Base-by-base conservation (phyloP, 352 stramenopile genomes). In the Paralagenidium karlingii region DNA sequence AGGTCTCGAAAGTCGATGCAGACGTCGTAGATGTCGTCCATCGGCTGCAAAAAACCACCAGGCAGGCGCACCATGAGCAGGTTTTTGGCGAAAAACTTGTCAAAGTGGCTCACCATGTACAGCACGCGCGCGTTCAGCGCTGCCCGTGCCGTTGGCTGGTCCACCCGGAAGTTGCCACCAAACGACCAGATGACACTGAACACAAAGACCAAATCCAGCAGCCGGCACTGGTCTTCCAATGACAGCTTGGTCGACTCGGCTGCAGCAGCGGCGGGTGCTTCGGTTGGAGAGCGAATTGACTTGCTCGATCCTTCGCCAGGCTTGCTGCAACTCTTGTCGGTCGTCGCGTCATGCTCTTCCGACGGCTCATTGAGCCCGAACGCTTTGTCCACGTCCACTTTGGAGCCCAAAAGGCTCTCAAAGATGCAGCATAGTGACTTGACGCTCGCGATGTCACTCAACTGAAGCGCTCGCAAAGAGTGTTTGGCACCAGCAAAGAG, bases 161-260 rank as follows among this genome's bases (percentile, higher is more conserved):
- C 63, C 16, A 69, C 39, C 21, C 64, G 33, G 10, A 84, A 19
- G 29, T 83, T 83, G 2, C 68, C 71, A 22, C 74, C 74, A 22
- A 87, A 83, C 3, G 70, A 55, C 74, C 74, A 87, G 5, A 68
- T 43, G 42, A 81, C 82, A 38, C 65, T 78, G 47, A 78, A 83
- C 22, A 87, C 28, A 39, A 87, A 82, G 2, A 73, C 45, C 13
- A 82, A 38, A 26, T 87, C 74, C 20, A 85, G 39, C 26, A 58
- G 80, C 12, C 74, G 55, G 21, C 63, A 47, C 20, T 71, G 65
- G 20, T 79, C 53, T 7, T 59, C 47, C 34, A 12, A 24, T 33
- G 12, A 12, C 12, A 40, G 13, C 12, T 20, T n/a, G n/a, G n/a
- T n/a, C n/a, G n/a, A n/a, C n/a, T n/a, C n/a, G 3, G 45, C 40